Evolutionary conservation across 2,329 filamentous ascomycete genomes (phyloP), one percentile per base, ranked within the genome.

Genomic region (Epichloe sibirici): DNA sequence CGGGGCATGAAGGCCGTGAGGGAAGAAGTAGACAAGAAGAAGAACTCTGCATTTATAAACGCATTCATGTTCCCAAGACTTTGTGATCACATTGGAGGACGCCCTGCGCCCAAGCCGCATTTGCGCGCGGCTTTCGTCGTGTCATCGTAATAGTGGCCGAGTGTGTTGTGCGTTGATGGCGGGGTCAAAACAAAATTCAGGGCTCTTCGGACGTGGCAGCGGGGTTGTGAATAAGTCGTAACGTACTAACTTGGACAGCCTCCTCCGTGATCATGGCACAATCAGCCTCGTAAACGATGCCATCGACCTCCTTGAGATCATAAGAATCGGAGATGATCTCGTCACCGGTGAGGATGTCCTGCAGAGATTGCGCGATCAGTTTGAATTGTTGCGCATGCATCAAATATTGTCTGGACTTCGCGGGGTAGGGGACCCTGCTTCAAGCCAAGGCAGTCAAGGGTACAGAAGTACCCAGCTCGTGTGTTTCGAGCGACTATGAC

Each of bases 291-390:
- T 87, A 97, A 64, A 86, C 83, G 62, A 87, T 76, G 61, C 81
- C 83, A 70, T 90, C 87, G 58, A 91, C 69, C 70, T 86, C 77
- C 76, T 88, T 89, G 68, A 94, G 72, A 63, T 90, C 78, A 77
- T 85, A 96, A 62, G 87, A 93, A 76, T 97, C 91, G 66, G 93
- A 94, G 83, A 97, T 84, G 71, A 98, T 81, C 85, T 98, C 93
- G 76, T 96, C 91, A 61, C 76, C 88, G 72, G 82, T 87, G 73
- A 96, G 70, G 64, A 93, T 74, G 70, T 98, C 93, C 93, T 98
- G 65, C 56, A 47, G 42, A 49, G 47, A 56, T 59, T 61, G 62
- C 59, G 61, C 61, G 55, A 61, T 65, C 61, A 64, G 42, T 39
- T 17, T 48, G 28, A 40, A 25, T 28, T 45, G 46, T 25, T 35